Conservation (phyloP, 2,329 filamentous ascomycete species). For the Microdochium trichocladiopsis region DNA sequence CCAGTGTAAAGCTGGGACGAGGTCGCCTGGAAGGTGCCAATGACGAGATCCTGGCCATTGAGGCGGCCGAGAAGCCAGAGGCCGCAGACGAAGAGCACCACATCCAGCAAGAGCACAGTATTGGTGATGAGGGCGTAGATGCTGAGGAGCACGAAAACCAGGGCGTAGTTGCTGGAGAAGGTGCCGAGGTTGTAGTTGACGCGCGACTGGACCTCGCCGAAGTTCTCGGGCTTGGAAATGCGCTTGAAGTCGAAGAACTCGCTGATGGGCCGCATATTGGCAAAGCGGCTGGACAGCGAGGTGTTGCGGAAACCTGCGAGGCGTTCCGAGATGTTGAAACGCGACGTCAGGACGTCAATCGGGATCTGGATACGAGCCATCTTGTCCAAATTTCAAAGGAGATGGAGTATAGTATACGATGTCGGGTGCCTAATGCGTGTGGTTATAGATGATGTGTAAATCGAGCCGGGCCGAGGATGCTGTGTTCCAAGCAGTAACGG, state of each 20-base stretch:
- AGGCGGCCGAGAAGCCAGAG: conserved; percentile 91
- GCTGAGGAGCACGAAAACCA: conserved; percentile 88
- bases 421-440: neutral
- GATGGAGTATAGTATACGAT: neutral
- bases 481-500: neutral
- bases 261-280: conserved; percentile 82
- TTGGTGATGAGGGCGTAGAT: conserved; percentile 94
- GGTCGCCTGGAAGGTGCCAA: conserved; percentile 76
- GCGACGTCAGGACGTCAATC: conserved; percentile 82
- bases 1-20: conserved; percentile 92
- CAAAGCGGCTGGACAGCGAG: conserved; percentile 73
- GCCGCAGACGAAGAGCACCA: conserved; percentile 77
- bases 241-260: conserved; percentile 98
- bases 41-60: conserved; percentile 77
- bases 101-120: conserved; percentile 80
- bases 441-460: neutral
- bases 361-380: conserved; percentile 93
- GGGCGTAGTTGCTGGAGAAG: conserved; percentile 98
- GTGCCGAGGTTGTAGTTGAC: conserved; percentile 96
- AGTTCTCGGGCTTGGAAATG: conserved; percentile 88
- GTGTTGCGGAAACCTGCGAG: conserved; percentile 78
- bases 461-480: neutral
- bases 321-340: conserved; percentile 78
- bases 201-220: conserved; percentile 80
- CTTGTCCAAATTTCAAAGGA: conserved; percentile 12